phyloP scores from a whole-genome alignment of 768 basidiomycete genomes.

The Podaxis carcinomalis region DNA sequence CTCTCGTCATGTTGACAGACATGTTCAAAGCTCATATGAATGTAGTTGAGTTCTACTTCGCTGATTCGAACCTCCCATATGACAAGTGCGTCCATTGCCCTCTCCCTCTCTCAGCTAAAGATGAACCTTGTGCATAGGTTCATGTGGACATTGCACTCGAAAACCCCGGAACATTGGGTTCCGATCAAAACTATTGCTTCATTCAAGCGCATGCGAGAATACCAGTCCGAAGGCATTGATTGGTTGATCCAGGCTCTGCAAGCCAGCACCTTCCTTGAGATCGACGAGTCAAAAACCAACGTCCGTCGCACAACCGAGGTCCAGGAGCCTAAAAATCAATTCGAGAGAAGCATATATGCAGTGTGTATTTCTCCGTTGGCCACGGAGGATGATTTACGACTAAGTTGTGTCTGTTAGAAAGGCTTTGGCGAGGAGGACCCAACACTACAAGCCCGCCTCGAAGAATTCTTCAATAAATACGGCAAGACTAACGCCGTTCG shows the following conservation, averaged over 20 bases:
- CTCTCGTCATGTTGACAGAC: conserved; percentile 2
- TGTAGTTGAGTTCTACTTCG: conserved; percentile 94
- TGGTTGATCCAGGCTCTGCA: conserved; percentile 74
- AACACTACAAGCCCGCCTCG: conserved; percentile 67
- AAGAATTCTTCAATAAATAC: conserved; percentile 75
- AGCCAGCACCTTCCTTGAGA: conserved; percentile 53
- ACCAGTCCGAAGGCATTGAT: conserved; percentile 49
- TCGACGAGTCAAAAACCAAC: conserved; percentile 68
- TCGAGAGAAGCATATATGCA: conserved; percentile 84
- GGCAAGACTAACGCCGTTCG: conserved; percentile 79
- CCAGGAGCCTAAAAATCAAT: conserved; percentile 71
- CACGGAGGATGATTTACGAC: not conserved
- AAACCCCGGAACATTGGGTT: conserved; percentile 85
- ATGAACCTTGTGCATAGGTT: conserved; percentile 47
- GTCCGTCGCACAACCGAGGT: conserved; percentile 74
- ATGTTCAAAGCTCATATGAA: not conserved
- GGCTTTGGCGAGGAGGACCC: conserved; percentile 71
- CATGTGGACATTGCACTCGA: conserved; percentile 89
- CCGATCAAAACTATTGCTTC: conserved; percentile 82
- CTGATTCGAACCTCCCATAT: conserved; percentile 91
- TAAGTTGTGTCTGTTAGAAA: conserved; percentile 52
- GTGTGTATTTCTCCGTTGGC: conserved; percentile 41
- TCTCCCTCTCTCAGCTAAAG: not conserved
- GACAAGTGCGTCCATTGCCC: conserved; percentile 54
- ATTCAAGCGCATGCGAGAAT: conserved; percentile 93